Percentiles rank a stretch among this genome's conserved stretches.
phyloP scores from a whole-genome alignment of 768 basidiomycete species.

The Boletales sp. region DNA sequence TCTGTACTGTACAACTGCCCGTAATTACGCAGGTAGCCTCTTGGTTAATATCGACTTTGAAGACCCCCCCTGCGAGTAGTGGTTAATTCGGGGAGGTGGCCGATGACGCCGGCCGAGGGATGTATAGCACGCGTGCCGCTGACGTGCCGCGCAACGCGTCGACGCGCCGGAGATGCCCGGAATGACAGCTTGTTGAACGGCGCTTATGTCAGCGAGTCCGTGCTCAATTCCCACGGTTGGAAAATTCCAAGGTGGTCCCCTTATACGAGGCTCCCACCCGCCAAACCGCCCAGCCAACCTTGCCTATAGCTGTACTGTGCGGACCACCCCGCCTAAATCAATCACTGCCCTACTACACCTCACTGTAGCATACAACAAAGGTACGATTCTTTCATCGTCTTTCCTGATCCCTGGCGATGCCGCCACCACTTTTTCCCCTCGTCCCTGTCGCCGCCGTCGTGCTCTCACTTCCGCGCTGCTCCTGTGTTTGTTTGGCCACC shows the following conservation, averaged over 20 bases:
- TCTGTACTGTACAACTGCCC: conserved; percentile 11
- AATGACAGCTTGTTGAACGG: conserved; percentile 29
- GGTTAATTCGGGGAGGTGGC: conserved; percentile 9
- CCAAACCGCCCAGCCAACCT: conserved; percentile 36
- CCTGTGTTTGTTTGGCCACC: conserved; percentile 35
- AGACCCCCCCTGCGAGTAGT: conserved; percentile 16
- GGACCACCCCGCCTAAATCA: conserved; percentile 33
- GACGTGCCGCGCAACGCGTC: conserved; percentile 7
- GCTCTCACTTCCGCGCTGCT: conserved; percentile 15
- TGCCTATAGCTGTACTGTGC: conserved; percentile 36
- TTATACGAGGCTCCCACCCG: conserved; percentile 37
- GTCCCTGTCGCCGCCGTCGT: conserved; percentile 25
- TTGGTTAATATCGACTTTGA: background rate
- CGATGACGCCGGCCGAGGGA: conserved; percentile 22
- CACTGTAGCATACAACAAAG: conserved; percentile 30
- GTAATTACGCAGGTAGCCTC: conserved; percentile 20
- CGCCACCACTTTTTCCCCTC: conserved; percentile 6
- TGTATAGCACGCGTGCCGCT: background rate
- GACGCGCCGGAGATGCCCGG: conserved; percentile 24
- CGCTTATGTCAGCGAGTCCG: conserved; percentile 34
- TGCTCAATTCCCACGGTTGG: conserved; percentile 34
- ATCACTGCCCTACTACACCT: conserved; percentile 20
- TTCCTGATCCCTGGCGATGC: conserved; percentile 21
- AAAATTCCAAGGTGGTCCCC: conserved; percentile 24
- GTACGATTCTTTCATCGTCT: conserved; percentile 26